Evolutionary conservation across 805 yeast species (phyloP).

Genomic region (Debaryomyces prosopidis): DNA sequence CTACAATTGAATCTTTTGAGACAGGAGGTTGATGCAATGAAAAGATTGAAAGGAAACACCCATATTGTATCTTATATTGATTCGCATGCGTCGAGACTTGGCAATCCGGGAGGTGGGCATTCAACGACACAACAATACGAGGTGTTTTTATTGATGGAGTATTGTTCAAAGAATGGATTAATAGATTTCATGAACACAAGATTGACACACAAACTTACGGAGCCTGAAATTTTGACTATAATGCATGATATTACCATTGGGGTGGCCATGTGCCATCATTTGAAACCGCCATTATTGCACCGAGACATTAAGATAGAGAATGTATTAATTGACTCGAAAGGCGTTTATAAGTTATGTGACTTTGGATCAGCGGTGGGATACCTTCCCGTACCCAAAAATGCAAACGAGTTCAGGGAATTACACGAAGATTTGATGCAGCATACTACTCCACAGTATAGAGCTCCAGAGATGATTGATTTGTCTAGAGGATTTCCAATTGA

Average conservation of each 20-base stretch:
- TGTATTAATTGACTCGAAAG: conserved; percentile 60
- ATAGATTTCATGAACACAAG: conserved; percentile 81
- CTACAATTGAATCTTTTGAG: conserved; percentile 76
- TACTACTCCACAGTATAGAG: conserved; percentile 82
- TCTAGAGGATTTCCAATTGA: conserved; percentile 68
- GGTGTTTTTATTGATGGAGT: conserved; percentile 79
- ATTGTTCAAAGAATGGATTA: conserved; percentile 71
- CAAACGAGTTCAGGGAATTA: conserved; percentile 58
- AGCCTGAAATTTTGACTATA: conserved; percentile 64
- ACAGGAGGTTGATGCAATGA: conserved; percentile 98
- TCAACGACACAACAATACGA: conserved; percentile 57
- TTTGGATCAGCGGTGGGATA: conserved; percentile 78
- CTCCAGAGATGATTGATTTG: conserved; percentile 84
- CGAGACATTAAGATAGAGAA: conserved; percentile 84
- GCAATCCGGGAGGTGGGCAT: conserved; percentile 7
- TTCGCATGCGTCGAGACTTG: conserved; percentile 85
- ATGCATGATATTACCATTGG: conserved; percentile 73
- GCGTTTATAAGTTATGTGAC: conserved; percentile 72
- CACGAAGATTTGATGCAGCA: conserved; percentile 73
- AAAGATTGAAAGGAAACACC: conserved; percentile 72
- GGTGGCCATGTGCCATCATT: conserved; percentile 74
- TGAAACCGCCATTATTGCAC: conserved; percentile 70
- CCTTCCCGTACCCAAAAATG: conserved; percentile 59
- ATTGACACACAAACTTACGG: conserved; percentile 63
- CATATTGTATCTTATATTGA: conserved; percentile 90